Conservation (phyloP, 75 land plant genomes). For the Picea glauca region DNA sequence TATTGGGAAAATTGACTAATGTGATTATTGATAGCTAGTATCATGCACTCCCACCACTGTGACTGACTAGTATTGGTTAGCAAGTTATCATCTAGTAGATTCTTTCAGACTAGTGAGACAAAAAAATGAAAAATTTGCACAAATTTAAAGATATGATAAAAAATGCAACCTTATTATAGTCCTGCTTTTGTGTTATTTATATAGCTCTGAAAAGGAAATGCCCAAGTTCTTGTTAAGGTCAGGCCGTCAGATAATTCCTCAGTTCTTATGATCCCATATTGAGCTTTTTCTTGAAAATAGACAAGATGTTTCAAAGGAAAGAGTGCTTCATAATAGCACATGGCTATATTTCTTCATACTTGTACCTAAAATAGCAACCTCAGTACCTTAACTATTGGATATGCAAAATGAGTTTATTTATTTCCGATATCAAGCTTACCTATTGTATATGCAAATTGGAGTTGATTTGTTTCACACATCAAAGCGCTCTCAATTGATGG, state of each 20-base stretch:
- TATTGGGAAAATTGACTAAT: neutral
- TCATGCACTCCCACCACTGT: neutral
- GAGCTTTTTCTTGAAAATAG: neutral
- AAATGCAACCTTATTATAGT: neutral
- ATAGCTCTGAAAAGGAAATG: neutral
- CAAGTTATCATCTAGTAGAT: neutral
- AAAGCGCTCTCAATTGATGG: constrained; percentile 79
- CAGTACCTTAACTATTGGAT: neutral
- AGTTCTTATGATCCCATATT: constrained; percentile 2
- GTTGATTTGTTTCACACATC: constrained; percentile 60
- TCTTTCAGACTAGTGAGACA: neutral
- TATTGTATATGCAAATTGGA: constrained; percentile 42
- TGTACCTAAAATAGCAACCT: neutral
- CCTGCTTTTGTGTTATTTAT: neutral
- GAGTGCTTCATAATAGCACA: neutral
- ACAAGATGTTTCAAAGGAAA: neutral
- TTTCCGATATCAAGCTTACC: constrained; percentile 33
- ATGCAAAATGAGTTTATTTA: neutral
- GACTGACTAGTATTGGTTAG: neutral
- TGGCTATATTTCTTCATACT: neutral
- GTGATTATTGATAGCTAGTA: neutral
- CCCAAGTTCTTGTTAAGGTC: neutral
- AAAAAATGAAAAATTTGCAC: neutral
- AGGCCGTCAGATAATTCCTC: neutral
- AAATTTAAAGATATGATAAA: neutral